Conservation (phyloP, 495 filamentous ascomycete genomes). For the Aspergillus leporis region DNA sequence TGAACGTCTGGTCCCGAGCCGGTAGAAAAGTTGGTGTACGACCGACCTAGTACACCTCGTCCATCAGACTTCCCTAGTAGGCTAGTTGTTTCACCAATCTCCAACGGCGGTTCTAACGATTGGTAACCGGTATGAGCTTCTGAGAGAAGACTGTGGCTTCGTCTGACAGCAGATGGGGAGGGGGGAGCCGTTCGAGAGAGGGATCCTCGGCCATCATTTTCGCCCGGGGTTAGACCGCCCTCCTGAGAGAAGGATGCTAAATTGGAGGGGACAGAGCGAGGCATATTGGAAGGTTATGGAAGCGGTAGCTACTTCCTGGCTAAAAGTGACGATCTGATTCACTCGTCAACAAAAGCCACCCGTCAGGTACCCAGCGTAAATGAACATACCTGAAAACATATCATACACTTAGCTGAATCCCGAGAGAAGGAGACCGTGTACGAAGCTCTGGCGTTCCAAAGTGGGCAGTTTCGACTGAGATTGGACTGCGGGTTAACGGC, state of each 20-base stretch:
- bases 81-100: conserved; percentile 40
- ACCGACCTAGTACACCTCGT: conserved; percentile 32
- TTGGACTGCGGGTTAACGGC: neutral
- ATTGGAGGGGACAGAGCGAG: conserved; percentile 25
- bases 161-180: conserved; percentile 37
- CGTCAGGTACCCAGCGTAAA: neutral
- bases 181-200: conserved; percentile 39
- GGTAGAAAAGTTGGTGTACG: conserved; percentile 42
- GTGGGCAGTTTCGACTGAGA: neutral
- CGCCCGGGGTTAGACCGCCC: conserved; percentile 7
- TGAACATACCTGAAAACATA: neutral
- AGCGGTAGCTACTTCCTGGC: conserved; percentile 15
- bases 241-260: conserved; percentile 17
- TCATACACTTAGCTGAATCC: neutral
- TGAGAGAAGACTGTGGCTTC: conserved; percentile 35
- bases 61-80: conserved; percentile 29
- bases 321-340: conserved; percentile 14
- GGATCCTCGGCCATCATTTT: conserved; percentile 12
- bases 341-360: neutral
- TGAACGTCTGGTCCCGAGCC: conserved; percentile 32
- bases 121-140: conserved; percentile 43
- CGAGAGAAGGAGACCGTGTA: neutral
- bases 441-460: neutral
- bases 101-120: conserved; percentile 36
- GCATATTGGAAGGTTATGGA: conserved; percentile 20